A percentile compares a stretch with the other conserved stretches of the same genome.
Conservation (phyloP, 108 stramenopile genomes). For the Conticribra guillardii region DNA sequence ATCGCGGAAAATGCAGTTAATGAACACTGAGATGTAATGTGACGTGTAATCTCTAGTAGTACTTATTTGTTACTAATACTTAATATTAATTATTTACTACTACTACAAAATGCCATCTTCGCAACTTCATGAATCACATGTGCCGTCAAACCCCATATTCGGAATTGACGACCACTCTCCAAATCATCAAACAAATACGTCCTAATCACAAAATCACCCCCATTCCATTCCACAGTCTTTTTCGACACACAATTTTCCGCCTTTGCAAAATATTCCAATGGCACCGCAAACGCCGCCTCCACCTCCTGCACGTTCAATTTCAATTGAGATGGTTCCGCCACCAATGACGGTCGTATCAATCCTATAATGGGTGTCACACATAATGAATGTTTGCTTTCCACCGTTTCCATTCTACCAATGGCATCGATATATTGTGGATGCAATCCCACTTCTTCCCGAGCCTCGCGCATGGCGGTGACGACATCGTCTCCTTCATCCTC, state of each 20-base stretch:
- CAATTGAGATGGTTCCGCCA: constrained; percentile 45
- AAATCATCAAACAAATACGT: constrained; percentile 46
- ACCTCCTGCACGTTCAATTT: constrained; percentile 61
- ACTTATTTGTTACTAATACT: too few relatives aligned
- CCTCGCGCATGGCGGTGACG: constrained; percentile 67
- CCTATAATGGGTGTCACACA: constrained; percentile 78
- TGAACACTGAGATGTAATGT: too few relatives aligned
- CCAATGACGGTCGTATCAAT: constrained; percentile 14
- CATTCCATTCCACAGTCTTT: constrained; percentile 37
- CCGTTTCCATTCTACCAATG: constrained; percentile 48
- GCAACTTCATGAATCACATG: constrained; percentile 64
- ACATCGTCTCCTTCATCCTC: constrained; percentile 62
- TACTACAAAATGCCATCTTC: constrained; percentile 29
- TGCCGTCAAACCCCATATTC: constrained; percentile 78
- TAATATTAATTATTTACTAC: too few relatives aligned
- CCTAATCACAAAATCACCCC: constrained; percentile 58
- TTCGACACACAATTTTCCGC: constrained; percentile 27
- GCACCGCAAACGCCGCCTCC: constrained; percentile 69
- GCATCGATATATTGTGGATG: constrained; percentile 28
- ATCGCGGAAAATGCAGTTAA: too few relatives aligned
- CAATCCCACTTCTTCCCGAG: constrained; percentile 76
- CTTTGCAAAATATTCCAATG: constrained; percentile 52
- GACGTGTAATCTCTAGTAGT: too few relatives aligned
- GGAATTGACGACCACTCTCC: constrained; percentile 26
- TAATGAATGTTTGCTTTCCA: constrained; percentile 55